phyloP scores from a whole-genome alignment of 2,329 filamentous ascomycete species.

The Sclerotinia trifoliorum region DNA sequence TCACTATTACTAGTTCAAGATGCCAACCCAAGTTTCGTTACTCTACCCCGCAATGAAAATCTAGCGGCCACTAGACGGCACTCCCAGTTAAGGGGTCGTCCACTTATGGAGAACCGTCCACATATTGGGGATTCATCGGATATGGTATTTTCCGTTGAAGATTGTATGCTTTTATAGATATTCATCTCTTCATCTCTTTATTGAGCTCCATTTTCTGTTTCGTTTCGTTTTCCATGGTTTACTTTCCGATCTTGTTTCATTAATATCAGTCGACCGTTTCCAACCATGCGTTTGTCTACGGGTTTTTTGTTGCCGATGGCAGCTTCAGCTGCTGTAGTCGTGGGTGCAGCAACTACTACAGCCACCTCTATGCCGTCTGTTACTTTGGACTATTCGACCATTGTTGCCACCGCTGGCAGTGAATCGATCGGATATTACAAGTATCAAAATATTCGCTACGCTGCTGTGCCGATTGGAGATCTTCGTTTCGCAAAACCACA shows the following conservation, averaged over 20 bases:
- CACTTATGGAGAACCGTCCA: not conserved
- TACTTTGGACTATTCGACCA: conserved; percentile 26
- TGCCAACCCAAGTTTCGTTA: not conserved
- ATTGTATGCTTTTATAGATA: not conserved
- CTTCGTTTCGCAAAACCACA: conserved; percentile 41
- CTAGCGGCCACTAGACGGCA: not conserved
- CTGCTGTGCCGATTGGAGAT: conserved; percentile 40
- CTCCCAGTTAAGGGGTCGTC: not conserved
- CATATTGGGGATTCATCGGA: not conserved
- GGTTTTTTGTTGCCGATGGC: not conserved
- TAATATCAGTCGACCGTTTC: not conserved
- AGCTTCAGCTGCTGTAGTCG: not conserved
- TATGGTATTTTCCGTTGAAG: not conserved
- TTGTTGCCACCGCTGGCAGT: conserved; percentile 24
- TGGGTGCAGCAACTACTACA: not conserved
- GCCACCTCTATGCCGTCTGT: conserved; percentile 15
- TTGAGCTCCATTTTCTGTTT: not conserved
- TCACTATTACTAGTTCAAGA: not conserved
- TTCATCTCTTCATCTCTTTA: not conserved
- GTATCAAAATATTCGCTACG: conserved; percentile 42
- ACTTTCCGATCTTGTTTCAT: not conserved
- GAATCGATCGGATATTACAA: conserved; percentile 24
- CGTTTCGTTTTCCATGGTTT: not conserved
- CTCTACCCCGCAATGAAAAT: not conserved
- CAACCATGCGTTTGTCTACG: not conserved